These are phyloP conservation scores for Crithidia fasciculata DNA, from an alignment of 208 protist genomes.

Conservation along the genomic window DNA sequence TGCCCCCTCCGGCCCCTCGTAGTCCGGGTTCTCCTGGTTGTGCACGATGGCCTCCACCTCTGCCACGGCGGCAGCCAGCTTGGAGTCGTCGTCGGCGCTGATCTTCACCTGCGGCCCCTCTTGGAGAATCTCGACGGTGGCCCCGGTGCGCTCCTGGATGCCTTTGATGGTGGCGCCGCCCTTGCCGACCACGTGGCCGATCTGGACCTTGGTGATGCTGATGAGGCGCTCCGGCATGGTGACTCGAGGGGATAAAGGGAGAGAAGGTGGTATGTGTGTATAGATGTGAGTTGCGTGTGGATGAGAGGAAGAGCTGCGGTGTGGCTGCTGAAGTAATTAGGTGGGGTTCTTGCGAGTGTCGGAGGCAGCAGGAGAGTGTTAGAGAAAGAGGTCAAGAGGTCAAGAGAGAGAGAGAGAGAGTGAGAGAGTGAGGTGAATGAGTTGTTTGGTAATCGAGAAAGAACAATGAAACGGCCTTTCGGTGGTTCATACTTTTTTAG, in stretches of 20 bases:
- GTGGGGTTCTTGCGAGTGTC: too few species aligned
- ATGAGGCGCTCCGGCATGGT: conserved; percentile 42
- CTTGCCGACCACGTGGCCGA: conserved; percentile 60
- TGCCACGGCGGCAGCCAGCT: conserved; percentile 36
- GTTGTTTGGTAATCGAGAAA: too few species aligned
- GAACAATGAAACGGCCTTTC: too few species aligned
- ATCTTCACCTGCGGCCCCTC: conserved; percentile 55
- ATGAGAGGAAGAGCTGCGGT: too few species aligned
- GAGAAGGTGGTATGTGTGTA: too few species aligned
- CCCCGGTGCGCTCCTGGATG: conserved; percentile 49
- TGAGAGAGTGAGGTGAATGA: too few species aligned
- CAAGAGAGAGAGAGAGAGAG: too few species aligned
- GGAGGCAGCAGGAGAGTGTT: too few species aligned
- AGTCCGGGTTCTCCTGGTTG: conserved; percentile 62
- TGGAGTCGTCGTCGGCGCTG: conserved; percentile 44
- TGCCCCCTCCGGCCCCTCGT: conserved; percentile 47
- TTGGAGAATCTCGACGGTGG: conserved; percentile 49
- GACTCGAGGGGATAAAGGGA: neutral
- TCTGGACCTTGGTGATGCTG: conserved; percentile 42
- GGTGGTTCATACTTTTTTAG: too few species aligned
- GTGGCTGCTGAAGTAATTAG: too few species aligned
- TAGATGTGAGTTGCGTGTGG: too few species aligned
- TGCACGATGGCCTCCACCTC: conserved; percentile 45
- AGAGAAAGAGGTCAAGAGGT: too few species aligned
- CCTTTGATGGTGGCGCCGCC: conserved; percentile 48